Base-by-base conservation (phyloP, 1,139 yeast genomes). In the Debaryomycetaceae sp. region DNA sequence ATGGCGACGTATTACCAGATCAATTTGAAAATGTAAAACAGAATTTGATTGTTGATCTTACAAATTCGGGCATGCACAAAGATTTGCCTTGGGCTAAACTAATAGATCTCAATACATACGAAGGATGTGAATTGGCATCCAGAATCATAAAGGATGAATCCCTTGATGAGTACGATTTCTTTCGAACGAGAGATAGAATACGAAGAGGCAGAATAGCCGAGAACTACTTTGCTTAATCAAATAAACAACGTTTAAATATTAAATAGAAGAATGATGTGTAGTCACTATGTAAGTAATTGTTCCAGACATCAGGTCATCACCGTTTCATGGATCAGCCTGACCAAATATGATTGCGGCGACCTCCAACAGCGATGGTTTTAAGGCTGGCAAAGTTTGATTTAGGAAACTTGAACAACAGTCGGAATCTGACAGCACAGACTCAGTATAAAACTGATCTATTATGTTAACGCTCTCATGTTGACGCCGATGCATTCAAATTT, bases 311-410 rank as follows among this genome's bases (percentile, higher is more conserved):
- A 87, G 96, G 96, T 73, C 78, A 73, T 73, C 78, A 72, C 78
- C 69, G 65, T 72, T 72, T 73, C 95, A 87, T 87, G 95, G 89
- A 81, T 83, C 90, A 64, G 81, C 83, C 75, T 49, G 61, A 54
- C 68, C 64, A 49, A 55, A 52, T 59, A 63, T 52, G 52, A 63
- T 58, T 69, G 71, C 74, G 81, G 88, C 87, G 82, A 84, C 95
- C 95, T 86, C 88, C 65, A 81, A 83, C 85, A 79, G 90, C 95
- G 87, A 87, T 87, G 96, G 96, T 87, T 74, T 74, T 74, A 72
- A 70, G 69, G 75, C 75, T 73, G 79, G 63, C 29, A 33, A 35
- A 27, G 34, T 24, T 23, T 23, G 37, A 43, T 68, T 62, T 68
- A 43, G 69, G 58, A 60, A 49, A 47, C 52, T 52, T 49, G 50